phyloP scores from a whole-genome alignment of 345 rosid species.

The Salix viminalis region DNA sequence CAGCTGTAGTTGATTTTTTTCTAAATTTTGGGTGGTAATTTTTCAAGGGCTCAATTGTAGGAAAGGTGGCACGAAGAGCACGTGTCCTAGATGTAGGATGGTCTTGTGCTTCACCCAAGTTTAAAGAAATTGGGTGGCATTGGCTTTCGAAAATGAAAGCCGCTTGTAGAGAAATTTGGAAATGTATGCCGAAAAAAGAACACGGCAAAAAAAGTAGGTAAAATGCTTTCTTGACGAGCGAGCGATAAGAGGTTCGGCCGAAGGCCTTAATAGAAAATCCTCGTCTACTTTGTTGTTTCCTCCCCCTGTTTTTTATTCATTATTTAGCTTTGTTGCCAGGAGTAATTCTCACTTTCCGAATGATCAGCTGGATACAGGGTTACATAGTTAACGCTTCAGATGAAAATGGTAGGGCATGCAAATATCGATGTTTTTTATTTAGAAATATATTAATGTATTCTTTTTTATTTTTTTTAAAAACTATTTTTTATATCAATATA shows the following conservation, averaged over 20 bases:
- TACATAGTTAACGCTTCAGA: background rate
- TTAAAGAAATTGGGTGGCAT: constrained; percentile 11
- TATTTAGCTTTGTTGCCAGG: rapidly evolving
- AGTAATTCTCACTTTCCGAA: background rate
- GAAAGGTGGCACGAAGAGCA: background rate
- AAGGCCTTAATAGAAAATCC: constrained; percentile 18
- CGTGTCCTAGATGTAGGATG: constrained; percentile 18
- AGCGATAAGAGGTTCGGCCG: constrained; percentile 20
- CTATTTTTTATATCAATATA: no score
- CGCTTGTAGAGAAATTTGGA: constrained; percentile 15
- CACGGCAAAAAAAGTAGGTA: background rate
- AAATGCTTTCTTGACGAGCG: constrained; percentile 5
- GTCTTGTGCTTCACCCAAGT: constrained; percentile 12
- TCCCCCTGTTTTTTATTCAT: background rate
- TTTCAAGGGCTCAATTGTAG: constrained; percentile 17
- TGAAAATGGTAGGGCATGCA: background rate
- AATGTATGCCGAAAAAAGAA: background rate
- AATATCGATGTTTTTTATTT: no score
- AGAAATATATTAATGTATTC: no score
- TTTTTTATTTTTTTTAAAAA: no score
- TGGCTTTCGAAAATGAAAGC: constrained; percentile 23
- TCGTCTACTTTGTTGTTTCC: background rate
- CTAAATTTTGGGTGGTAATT: constrained; percentile 9
- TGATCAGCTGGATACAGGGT: background rate
- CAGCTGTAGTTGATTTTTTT: constrained; percentile 3